Evolutionary conservation across 371 early-diverging fungal genomes (phyloP), one percentile per base, ranked within the genome.

Genomic region (Actinomortierella wolfii): DNA sequence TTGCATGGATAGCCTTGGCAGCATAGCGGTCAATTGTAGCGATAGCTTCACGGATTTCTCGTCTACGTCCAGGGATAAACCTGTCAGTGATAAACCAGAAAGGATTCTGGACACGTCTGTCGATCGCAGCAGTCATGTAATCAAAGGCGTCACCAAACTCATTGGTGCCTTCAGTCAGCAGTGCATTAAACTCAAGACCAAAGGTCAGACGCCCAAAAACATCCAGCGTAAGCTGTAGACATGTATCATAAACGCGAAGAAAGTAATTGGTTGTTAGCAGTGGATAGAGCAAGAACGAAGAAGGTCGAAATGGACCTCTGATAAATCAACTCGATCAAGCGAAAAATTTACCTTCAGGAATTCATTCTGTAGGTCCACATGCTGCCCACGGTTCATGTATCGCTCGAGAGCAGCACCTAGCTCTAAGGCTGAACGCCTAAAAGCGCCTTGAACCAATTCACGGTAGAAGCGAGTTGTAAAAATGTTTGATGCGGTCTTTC

Each of bases 131-230:
- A 5, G 45, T 45, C 15, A 15, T n/a, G 17, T 8, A 45, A 17
- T 45, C 45, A 20, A 45, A 45, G 20, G 45, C 45, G 17, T 45
- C 45, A 17, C 45, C 45, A 20, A 45, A 45, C 45, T 45, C 45
- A 45, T 45, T 15, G 18, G 45, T n/a, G 17, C 45, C 45, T 17
- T 45, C 45, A 3, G 15, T 45, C 45, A 5, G 5, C 45, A 45
- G 4, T 8, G 45, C 45, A 5, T 45, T 15, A 17, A 45, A 45
- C 18, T 45, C 45, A 3, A 45, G 5, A 5, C 45, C 45, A 20
- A 45, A 45, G 17, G 45, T 45, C 45, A 45, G 5, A 3, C 20
- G 4, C 5, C 45, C 45, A 45, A 45, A 45, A 4, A 17, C 45
- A 45, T 45, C 45, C 17, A 45, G 15, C 18, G 45, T 45, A 4